Evolutionary conservation across 805 yeast genomes (phyloP).

Genomic region (Starmerella sirachaensis): DNA sequence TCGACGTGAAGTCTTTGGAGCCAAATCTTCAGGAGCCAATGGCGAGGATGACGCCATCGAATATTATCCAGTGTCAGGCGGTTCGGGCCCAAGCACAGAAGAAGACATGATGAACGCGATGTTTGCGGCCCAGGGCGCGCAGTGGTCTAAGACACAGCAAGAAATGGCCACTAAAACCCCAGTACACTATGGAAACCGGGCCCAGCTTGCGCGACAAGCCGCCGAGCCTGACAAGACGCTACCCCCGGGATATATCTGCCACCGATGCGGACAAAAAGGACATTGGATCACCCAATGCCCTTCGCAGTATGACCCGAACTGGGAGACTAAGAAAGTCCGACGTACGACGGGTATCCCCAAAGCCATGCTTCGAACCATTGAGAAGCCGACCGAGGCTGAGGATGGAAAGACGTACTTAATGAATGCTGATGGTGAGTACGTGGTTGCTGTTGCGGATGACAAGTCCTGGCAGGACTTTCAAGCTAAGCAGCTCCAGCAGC

Average conservation of each 20-base stretch:
- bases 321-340: slow-evolving; percentile 83
- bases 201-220: slow-evolving; percentile 10
- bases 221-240: slow-evolving; percentile 49
- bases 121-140: slow-evolving; percentile 88
- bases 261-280: slow-evolving; percentile 88
- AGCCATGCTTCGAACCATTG: slow-evolving; percentile 75
- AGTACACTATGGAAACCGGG: too few species aligned
- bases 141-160: slow-evolving; percentile 91
- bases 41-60: slow-evolving; percentile 10
- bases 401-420: slow-evolving; percentile 57
- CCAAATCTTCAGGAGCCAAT: slow-evolving; percentile 19
- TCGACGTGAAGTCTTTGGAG: slow-evolving; percentile 27
- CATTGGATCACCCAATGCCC: slow-evolving; percentile 98
- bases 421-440: slow-evolving; percentile 90
- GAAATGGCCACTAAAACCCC: slow-evolving; percentile 78
- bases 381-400: slow-evolving; percentile 51
- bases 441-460: slow-evolving; percentile 87
- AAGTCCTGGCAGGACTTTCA: slow-evolving; percentile 84
- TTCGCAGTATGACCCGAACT: slow-evolving; percentile 78
- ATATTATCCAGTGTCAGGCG: slow-evolving; percentile 13
- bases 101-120: slow-evolving; percentile 80
- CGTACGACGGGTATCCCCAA: slow-evolving; percentile 97
- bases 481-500: slow-evolving; percentile 41
- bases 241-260: slow-evolving; percentile 93
- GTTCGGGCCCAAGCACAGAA: slow-evolving; percentile 42